These are phyloP conservation scores for Malassezia dermatis DNA, from an alignment of 1,284 basidiomycete genomes.

Conservation along the genomic window DNA sequence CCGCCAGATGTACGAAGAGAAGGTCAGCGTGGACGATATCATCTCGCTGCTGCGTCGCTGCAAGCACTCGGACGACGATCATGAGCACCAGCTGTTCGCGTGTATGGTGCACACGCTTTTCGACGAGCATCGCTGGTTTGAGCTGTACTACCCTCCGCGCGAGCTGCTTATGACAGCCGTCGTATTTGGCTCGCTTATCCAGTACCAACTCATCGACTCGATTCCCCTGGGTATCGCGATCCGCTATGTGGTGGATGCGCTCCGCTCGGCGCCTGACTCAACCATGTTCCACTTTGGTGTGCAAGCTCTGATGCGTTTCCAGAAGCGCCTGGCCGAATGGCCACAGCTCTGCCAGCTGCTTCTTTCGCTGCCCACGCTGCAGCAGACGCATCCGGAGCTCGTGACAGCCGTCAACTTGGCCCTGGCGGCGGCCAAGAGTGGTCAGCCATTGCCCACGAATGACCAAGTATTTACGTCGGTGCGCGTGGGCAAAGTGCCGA, in stretches of 20 bases:
- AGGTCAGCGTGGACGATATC: slow-evolving; percentile 83
- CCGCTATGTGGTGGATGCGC: slow-evolving; percentile 87
- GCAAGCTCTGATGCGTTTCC: slow-evolving; percentile 79
- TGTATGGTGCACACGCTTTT: slow-evolving; percentile 99
- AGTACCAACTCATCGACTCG: slow-evolving; percentile 83
- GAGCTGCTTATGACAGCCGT: slow-evolving; percentile 93
- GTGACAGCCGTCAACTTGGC: slow-evolving; percentile 41
- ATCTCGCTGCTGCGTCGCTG: slow-evolving; percentile 73
- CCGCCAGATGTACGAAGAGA: slow-evolving; percentile 92
- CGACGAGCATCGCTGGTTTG: slow-evolving; percentile 99
- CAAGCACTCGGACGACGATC: slow-evolving; percentile 69
- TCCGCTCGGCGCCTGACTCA: slow-evolving; percentile 65
- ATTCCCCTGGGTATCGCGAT: slow-evolving; percentile 94
- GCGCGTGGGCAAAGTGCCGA: not conserved
- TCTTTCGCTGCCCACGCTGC: slow-evolving; percentile 72
- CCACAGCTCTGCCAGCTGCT: slow-evolving; percentile 82
- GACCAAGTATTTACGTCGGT: slow-evolving; percentile 4
- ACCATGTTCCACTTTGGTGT: slow-evolving; percentile 93
- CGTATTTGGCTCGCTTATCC: slow-evolving; percentile 91
- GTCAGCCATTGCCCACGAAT: not conserved
- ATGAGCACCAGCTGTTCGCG: slow-evolving; percentile 91
- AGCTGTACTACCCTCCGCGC: slow-evolving; percentile 76
- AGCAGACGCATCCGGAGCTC: slow-evolving; percentile 78
- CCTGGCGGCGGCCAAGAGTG: slow-evolving; percentile 18
- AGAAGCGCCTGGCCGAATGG: slow-evolving; percentile 81